Base-by-base conservation (phyloP, 176 grass and related monocot species). In the Oryza meyeriana region DNA sequence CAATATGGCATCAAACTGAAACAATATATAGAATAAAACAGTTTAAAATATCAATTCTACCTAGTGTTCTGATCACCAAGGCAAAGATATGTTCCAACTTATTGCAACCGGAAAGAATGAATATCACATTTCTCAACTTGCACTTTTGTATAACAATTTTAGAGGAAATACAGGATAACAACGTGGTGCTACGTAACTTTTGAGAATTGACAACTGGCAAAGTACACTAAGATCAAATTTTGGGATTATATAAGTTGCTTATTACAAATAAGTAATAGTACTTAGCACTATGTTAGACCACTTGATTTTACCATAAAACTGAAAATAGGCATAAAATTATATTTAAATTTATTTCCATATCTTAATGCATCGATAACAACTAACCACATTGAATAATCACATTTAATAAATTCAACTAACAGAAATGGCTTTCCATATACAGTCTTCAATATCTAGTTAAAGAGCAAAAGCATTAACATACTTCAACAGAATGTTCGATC, bases 401-500 rank as follows among this genome's bases (percentile, higher is more conserved):
- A 16, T 27, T 69, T 74, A 38, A 61, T 74, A 40, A 74, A 28
- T 18, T 59, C 25, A 61, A 48, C 1, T 18, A 42, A 61, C 11
- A 79, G 4, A 74, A 73, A 79, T 3, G 42, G 2, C 12, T 32
- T 22, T 68, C 52, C 52, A 85, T 76, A 52, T 20, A 20, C 20
- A 40, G 18, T 62, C 5, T 84, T 50, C 12, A 52, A 14, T 1
- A 24, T 80, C 22, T 22, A 84, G 25, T 63, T 25, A 81, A 74
- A 83, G 20, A 80, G 69, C 55, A 59, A 59, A 25, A 86, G 71
- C 59, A 91, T 58, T 91, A n/a, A n/a, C n/a, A n/a, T 86, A 98
- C 96, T 84, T 98, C 96, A 47, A 98, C 92, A 76, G 92, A 79
- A 98, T 79, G 90, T 95, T n/a, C 95, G 88, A 86, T 98, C 90